These are phyloP conservation scores for Sisymbrium altissimum DNA, from an alignment of 345 rosid genomes.

Conservation along the genomic window DNA sequence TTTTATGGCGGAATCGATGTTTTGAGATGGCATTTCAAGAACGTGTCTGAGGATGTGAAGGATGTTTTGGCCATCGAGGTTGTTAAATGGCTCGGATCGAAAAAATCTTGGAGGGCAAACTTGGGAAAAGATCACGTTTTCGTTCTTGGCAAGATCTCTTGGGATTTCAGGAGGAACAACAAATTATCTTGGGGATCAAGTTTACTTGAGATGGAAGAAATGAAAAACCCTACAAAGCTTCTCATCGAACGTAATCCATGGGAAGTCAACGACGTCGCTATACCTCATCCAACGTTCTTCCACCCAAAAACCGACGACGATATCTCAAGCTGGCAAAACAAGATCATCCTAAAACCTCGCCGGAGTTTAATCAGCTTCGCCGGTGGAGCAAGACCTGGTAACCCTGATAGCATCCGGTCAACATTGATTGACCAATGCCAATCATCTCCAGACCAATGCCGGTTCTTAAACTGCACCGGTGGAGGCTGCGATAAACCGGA, in stretches of 20 bases:
- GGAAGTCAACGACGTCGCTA: constrained; percentile 69
- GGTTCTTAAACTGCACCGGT: constrained; percentile 45
- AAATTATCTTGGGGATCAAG: constrained; percentile 65
- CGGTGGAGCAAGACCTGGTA: constrained; percentile 58
- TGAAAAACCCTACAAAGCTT: constrained; percentile 82
- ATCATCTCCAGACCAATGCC: constrained; percentile 38
- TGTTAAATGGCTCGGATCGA: constrained; percentile 66
- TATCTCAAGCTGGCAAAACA: constrained; percentile 62
- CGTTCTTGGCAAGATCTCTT: constrained; percentile 76
- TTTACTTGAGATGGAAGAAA: constrained; percentile 59
- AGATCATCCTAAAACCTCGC: constrained; percentile 43
- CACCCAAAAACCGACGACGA: constrained; percentile 74
- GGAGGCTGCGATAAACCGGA: constrained; percentile 60
- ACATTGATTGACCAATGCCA: constrained; percentile 59
- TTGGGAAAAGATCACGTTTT: constrained; percentile 82
- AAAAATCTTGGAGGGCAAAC: constrained; percentile 48
- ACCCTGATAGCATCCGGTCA: constrained; percentile 56
- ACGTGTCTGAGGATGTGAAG: constrained; percentile 65
- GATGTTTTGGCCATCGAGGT: constrained; percentile 54
- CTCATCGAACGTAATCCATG: constrained; percentile 85
- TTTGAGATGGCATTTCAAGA: constrained; percentile 88
- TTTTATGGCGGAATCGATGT: constrained; percentile 79
- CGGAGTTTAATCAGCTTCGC: constrained; percentile 58
- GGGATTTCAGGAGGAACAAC: constrained; percentile 78
- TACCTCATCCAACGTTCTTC: constrained; percentile 82